A percentile compares a stretch with the other conserved stretches of the same genome.
Conservation (phyloP, 805 yeast genomes). For the Sugiyamaella chiloensis region DNA sequence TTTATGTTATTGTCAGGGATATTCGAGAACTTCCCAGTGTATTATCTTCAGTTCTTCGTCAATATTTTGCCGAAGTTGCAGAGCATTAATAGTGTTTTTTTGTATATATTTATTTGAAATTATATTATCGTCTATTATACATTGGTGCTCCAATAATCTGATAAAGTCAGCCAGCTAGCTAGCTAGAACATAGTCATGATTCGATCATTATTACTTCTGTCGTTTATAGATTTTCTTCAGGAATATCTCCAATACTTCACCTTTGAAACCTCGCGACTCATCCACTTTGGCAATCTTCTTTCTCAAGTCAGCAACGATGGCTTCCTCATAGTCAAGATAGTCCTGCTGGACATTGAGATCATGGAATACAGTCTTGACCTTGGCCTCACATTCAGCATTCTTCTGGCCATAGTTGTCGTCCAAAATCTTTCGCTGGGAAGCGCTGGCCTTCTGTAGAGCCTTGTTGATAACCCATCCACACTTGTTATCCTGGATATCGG, state of each 20-base stretch:
- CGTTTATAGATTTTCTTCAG: constrained; percentile 92
- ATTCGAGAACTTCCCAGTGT: constrained; percentile 88
- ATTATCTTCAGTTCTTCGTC: constrained; percentile 84
- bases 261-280: constrained; percentile 91
- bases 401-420: constrained; percentile 91
- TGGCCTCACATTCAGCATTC: constrained; percentile 61
- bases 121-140: neutral
- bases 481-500: constrained; percentile 97
- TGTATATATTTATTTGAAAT: neutral
- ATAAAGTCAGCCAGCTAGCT: too few relatives aligned
- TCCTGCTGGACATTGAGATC: constrained; percentile 68
- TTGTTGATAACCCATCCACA: constrained; percentile 97
- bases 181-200: too few relatives aligned
- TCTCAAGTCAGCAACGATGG: constrained; percentile 60
- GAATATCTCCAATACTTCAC: constrained; percentile 78
- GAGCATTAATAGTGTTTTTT: constrained; percentile 23
- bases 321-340: constrained; percentile 82
- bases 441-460: constrained; percentile 73
- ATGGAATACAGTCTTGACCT: constrained; percentile 67
- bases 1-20: constrained; percentile 88
- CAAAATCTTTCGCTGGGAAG: constrained; percentile 76
- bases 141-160: neutral
- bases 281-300: constrained; percentile 68
- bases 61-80: constrained; percentile 78
- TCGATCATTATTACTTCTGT: constrained; percentile 58